Percentiles rank a stretch among this genome's conserved stretches.
These are phyloP conservation scores for Pichia deserticola DNA, from an alignment of 805 yeast species.

Conservation along the genomic window DNA sequence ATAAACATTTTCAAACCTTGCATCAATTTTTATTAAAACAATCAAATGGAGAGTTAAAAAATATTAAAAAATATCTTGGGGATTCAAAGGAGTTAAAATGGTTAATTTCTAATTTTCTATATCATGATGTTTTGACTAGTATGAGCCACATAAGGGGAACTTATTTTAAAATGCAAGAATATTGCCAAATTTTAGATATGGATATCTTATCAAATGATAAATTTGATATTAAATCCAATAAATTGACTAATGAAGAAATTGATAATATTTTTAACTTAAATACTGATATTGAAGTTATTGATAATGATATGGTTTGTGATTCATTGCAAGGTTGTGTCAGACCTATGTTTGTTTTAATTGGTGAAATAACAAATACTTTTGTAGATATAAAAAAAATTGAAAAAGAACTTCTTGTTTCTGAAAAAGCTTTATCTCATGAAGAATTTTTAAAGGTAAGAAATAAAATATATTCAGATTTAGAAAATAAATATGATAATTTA, in stretches of 20 bases:
- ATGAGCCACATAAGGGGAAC: conserved; percentile 30
- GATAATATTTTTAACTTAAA: background rate
- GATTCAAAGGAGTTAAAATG: conserved; percentile 25
- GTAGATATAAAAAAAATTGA: conserved; percentile 9
- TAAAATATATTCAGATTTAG: conserved; percentile 5
- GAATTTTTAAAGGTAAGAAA: background rate
- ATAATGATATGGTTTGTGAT: conserved; percentile 20
- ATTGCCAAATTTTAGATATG: conserved; percentile 21
- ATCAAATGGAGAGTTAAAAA: conserved; percentile 24
- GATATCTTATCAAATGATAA: background rate
- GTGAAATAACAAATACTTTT: conserved; percentile 29
- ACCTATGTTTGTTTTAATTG: conserved; percentile 29
- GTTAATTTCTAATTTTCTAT: conserved; percentile 31
- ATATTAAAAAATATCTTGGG: conserved; percentile 4
- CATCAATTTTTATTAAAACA: conserved; percentile 17
- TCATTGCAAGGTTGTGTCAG: conserved; percentile 36
- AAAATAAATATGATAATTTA: conserved; percentile 7
- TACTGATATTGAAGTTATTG: conserved; percentile 5
- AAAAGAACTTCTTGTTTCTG: background rate
- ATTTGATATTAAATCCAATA: background rate
- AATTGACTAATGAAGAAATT: background rate
- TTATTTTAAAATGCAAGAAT: conserved; percentile 24
- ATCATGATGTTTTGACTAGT: conserved; percentile 33
- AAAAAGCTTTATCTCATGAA: background rate
- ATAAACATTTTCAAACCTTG: conserved; percentile 12